Base-by-base conservation (phyloP, 345 rosid genomes). In the Euphorbia pulcherrima region DNA sequence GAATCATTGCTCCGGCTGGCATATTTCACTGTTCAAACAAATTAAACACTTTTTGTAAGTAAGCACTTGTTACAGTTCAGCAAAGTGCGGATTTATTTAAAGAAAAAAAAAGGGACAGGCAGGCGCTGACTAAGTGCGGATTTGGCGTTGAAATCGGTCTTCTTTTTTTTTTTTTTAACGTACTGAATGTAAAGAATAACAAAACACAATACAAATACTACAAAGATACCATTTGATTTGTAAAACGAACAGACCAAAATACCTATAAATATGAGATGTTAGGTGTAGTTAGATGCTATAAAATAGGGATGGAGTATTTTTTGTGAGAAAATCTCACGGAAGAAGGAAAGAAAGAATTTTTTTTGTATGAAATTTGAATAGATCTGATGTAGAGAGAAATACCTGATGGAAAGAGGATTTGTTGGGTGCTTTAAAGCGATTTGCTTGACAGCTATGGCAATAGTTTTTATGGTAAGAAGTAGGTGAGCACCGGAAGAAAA, bases 1-100 rank as follows among this genome's bases (percentile, higher is more conserved):
- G 89, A 79, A 84, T 81, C 88, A 83, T 79, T 24, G 76, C 73
- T 62, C 89, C 90, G 69, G 86, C 86, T 40, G 83, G 82, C 89
- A 88, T 83, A 69, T 70, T 59, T 76, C 73, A 59, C 58, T 24
- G 68, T 64, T 76, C 64, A 56, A 35, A 67, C n/a, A n/a, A n/a
- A n/a, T n/a, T n/a, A n/a, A 79, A 64, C 72, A 79, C 83, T 72
- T 16, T 28, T 16, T 28, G 48, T 41, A 5, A 28, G 37, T n/a
- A 39, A 44, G 63, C 16, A 21, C 4, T 33, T 33, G 37, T 7
- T 2, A 7, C 7, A 33, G 7, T 33, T 2, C 7, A 33, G 37
- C 37, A 33, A 7, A 17, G 35, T 37, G 39, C n/a, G 33, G 51
- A 21, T 62, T 29, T 63, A 8, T 52, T 52, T 52, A 21, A 9